Evolutionary conservation across 164 flowering plant species (phyloP).

Genomic region (Warburgia ugandensis): DNA sequence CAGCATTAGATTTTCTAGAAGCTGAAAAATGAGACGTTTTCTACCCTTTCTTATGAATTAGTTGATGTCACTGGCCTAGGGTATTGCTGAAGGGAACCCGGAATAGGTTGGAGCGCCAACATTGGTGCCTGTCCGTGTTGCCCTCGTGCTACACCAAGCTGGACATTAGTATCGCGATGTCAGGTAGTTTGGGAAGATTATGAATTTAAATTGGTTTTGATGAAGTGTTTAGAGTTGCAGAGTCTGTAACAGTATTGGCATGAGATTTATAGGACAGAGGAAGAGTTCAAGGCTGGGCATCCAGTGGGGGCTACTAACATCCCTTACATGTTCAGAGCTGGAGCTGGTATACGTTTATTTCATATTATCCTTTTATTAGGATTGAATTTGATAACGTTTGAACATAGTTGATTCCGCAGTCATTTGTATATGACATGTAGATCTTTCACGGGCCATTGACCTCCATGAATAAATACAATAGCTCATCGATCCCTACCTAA

Average conservation of each 20-base stretch:
- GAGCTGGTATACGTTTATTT: too few species aligned
- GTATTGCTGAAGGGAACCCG: constrained; percentile 29
- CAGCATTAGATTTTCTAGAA: too few species aligned
- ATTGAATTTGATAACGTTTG: too few species aligned
- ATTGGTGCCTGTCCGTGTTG: constrained; percentile 86
- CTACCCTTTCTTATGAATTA: neutral
- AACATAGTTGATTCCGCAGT: too few species aligned
- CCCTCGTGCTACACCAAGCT: constrained; percentile 80
- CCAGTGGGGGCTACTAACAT: constrained; percentile 70
- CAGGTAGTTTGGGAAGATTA: constrained; percentile 28
- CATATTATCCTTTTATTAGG: too few species aligned
- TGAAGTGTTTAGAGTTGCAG: neutral
- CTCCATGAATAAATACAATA: too few species aligned
- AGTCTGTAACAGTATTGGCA: neutral
- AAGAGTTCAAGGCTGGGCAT: constrained; percentile 79
- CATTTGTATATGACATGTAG: too few species aligned
- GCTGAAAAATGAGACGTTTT: neutral
- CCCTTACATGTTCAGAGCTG: constrained; percentile 68
- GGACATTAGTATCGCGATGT: constrained; percentile 88
- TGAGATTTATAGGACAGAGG: constrained; percentile 47
- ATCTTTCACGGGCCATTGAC: too few species aligned
- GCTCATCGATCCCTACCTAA: too few species aligned
- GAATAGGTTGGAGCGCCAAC: constrained; percentile 40
- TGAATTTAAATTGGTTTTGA: neutral
- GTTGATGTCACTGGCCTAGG: neutral